phyloP scores from a whole-genome alignment of 1,284 basidiomycete species.

The Fomitopsis pinicola region DNA sequence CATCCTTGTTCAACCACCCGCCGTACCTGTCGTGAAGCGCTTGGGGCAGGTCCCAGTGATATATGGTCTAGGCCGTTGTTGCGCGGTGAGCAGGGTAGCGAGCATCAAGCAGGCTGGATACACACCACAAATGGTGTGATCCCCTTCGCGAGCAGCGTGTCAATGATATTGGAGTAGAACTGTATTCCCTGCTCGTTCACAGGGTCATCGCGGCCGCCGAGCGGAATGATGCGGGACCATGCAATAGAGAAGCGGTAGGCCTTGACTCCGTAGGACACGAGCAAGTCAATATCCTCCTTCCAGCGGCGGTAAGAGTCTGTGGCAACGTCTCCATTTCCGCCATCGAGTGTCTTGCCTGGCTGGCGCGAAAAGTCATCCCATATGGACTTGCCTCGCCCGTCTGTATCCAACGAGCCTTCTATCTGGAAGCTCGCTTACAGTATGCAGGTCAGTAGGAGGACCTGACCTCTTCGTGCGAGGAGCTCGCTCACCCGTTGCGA shows the following conservation, averaged over 20 bases:
- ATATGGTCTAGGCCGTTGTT: conserved; percentile 49
- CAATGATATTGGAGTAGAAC: conserved; percentile 66
- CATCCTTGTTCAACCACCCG: conserved; percentile 65
- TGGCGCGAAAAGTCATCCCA: conserved; percentile 72
- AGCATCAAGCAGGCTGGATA: background rate
- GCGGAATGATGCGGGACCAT: conserved; percentile 71
- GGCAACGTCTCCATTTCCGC: conserved; percentile 61
- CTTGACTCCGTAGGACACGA: conserved; percentile 39
- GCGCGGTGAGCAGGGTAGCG: conserved; percentile 5
- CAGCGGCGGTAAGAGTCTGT: conserved; percentile 68
- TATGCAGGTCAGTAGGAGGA: conserved; percentile 7
- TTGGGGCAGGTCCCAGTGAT: conserved; percentile 79
- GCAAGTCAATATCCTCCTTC: conserved; percentile 64
- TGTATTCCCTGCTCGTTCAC: conserved; percentile 64
- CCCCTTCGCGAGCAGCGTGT: conserved; percentile 56
- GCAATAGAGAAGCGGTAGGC: conserved; percentile 60
- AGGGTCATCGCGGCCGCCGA: conserved; percentile 67
- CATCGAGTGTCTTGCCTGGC: conserved; percentile 65
- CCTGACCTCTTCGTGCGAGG: background rate
- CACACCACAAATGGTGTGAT: conserved; percentile 69
- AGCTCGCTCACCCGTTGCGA: conserved; percentile 53
- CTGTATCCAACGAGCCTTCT: conserved; percentile 55
- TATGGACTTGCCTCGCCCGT: conserved; percentile 61
- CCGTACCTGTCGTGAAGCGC: conserved; percentile 67
- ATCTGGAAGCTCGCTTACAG: conserved; percentile 59